phyloP scores from a whole-genome alignment of 2,329 filamentous ascomycete species.

The Pseudodiploospora longispora region DNA sequence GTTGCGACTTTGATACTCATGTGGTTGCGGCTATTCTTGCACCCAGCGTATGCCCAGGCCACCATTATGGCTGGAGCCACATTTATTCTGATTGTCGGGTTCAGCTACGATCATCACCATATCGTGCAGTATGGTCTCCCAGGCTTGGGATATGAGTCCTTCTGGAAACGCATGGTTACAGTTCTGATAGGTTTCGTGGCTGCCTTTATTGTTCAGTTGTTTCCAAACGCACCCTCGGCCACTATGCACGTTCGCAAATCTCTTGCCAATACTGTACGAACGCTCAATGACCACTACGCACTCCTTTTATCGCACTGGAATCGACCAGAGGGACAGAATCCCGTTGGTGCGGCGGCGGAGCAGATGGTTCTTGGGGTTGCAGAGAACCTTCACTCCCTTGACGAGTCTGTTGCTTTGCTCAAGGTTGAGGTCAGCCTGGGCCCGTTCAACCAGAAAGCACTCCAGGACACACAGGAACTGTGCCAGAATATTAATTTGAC shows the following conservation, averaged over 20 bases:
- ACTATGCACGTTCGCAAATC: constrained; percentile 35
- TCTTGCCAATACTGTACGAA: constrained; percentile 34
- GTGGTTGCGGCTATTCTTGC: constrained; percentile 27
- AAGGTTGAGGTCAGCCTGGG: constrained; percentile 22
- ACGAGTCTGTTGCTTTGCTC: constrained; percentile 18
- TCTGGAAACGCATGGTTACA: constrained; percentile 37
- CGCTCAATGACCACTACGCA: constrained; percentile 40
- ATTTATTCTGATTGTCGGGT: constrained; percentile 35
- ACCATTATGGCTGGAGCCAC: constrained; percentile 28
- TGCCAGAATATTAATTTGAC: constrained; percentile 26
- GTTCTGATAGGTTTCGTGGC: constrained; percentile 37
- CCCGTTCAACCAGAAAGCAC: constrained; percentile 23
- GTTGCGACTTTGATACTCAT: constrained; percentile 26
- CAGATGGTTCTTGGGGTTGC: constrained; percentile 21
- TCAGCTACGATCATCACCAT: constrained; percentile 38
- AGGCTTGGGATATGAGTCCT: constrained; percentile 37
- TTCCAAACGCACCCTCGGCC: constrained; percentile 38
- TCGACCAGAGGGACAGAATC: constrained; percentile 17
- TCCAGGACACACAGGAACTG: constrained; percentile 20
- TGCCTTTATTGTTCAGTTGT: constrained; percentile 35
- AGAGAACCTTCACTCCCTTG: constrained; percentile 19
- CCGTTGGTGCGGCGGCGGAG: constrained; percentile 23
- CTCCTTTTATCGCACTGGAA: constrained; percentile 38
- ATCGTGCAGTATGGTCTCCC: constrained; percentile 36
- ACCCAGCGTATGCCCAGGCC: constrained; percentile 19